Conservation (phyloP, 2,329 filamentous ascomycete genomes). For the Ascochyta fabae region DNA sequence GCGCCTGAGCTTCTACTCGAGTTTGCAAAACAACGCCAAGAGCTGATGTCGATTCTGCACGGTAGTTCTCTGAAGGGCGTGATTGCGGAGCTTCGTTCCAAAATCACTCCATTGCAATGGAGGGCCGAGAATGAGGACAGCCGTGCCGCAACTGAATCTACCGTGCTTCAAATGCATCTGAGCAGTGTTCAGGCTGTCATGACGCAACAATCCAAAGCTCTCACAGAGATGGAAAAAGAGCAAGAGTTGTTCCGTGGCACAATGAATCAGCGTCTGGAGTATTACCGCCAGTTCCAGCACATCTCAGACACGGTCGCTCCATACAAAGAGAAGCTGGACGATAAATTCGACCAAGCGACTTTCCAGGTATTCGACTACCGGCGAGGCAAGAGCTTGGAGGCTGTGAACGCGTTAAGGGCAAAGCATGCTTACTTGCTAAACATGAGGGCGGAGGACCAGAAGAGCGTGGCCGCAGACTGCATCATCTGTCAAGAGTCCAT, state of each 20-base stretch:
- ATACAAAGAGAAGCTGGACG: slow-evolving; percentile 69
- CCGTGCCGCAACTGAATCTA: slow-evolving; percentile 67
- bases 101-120: slow-evolving; percentile 66
- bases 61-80: slow-evolving; percentile 73
- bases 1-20: slow-evolving; percentile 70
- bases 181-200: slow-evolving; percentile 62
- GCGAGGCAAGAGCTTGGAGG: slow-evolving; percentile 62
- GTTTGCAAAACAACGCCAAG: slow-evolving; percentile 57
- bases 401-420: slow-evolving; percentile 68
- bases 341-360: slow-evolving; percentile 60
- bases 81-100: slow-evolving; percentile 71
- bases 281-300: slow-evolving; percentile 86
- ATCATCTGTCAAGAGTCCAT: slow-evolving; percentile 84
- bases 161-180: slow-evolving; percentile 69
- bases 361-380: slow-evolving; percentile 51
- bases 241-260: slow-evolving; percentile 75
- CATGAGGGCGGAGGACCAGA: slow-evolving; percentile 66
- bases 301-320: slow-evolving; percentile 88
- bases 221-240: slow-evolving; percentile 68
- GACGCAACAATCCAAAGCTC: slow-evolving; percentile 59
- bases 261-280: slow-evolving; percentile 87
- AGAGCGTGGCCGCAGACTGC: slow-evolving; percentile 68
- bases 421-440: slow-evolving; percentile 78
- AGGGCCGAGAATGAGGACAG: slow-evolving; percentile 61
- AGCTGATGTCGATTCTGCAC: slow-evolving; percentile 57